phyloP scores from a whole-genome alignment of 1,284 basidiomycete genomes.

The Thecaphora frezii region DNA sequence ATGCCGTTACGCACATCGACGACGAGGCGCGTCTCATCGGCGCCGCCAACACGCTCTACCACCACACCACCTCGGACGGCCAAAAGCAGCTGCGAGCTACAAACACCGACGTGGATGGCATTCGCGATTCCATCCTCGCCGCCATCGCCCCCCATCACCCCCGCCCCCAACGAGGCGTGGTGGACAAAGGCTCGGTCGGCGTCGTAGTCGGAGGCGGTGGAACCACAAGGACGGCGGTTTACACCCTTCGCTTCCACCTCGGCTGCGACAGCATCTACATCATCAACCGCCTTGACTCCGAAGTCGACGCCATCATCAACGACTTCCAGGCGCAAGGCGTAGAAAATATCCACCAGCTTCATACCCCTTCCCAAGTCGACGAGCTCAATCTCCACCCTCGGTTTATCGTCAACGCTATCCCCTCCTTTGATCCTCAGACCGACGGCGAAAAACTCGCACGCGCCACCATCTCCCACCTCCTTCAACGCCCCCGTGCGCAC shows the following conservation, averaged over 20 bases:
- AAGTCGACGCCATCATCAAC: constrained; percentile 3
- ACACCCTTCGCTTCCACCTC: constrained; percentile 5
- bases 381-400: neutral
- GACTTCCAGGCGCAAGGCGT: constrained; percentile 3
- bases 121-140: neutral
- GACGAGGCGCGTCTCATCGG: neutral
- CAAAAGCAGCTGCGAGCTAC: neutral
- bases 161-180: no score
- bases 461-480: neutral
- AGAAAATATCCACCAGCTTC: neutral
- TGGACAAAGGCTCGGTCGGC: no score
- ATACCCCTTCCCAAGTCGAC: neutral
- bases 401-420: constrained; percentile 5
- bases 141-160: no score
- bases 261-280: constrained; percentile 7
- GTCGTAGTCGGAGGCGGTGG: constrained; percentile 12
- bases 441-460: constrained; percentile 3
- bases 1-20: neutral
- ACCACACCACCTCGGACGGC: no score
- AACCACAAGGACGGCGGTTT: constrained; percentile 8
- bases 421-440: constrained; percentile 2
- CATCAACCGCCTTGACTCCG: constrained; percentile 10
- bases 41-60: neutral
- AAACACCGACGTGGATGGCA: neutral
- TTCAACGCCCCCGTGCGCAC: neutral